These are phyloP conservation scores for Trametes polyzona DNA, from an alignment of 1,284 basidiomycete genomes.

Conservation along the genomic window DNA sequence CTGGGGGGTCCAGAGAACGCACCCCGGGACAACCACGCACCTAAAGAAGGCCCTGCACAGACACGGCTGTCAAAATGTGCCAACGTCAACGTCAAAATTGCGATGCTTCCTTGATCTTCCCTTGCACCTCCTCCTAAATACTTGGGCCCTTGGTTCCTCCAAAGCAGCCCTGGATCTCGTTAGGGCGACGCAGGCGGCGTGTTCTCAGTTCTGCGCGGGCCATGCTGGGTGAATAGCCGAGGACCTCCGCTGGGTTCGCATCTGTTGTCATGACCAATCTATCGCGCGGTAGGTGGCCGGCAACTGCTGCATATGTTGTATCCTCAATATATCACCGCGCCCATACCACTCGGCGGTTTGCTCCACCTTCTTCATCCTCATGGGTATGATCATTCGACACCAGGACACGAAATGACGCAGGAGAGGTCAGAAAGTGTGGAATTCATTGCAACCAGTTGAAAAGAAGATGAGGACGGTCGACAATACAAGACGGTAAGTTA, in stretches of 20 bases:
- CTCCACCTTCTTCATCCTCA: too few relatives aligned
- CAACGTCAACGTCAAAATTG: neutral
- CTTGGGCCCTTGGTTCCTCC: neutral
- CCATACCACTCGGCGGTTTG: too few relatives aligned
- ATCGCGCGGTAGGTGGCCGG: too few relatives aligned
- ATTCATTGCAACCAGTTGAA: neutral
- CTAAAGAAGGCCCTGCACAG: neutral
- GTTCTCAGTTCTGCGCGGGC: too few relatives aligned
- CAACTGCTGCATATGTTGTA: neutral
- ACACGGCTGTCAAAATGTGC: neutral
- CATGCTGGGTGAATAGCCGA: too few relatives aligned
- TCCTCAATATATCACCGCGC: too few relatives aligned
- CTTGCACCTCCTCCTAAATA: neutral
- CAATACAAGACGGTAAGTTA: slow-evolving; percentile 23
- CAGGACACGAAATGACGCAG: too few relatives aligned
- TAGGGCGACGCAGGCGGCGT: too few relatives aligned
- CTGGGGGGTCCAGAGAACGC: neutral
- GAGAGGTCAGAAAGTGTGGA: neutral
- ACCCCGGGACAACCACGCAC: too few relatives aligned
- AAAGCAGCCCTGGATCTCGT: neutral
- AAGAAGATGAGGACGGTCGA: neutral
- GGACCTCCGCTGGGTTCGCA: too few relatives aligned
- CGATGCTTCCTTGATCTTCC: neutral
- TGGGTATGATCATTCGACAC: too few relatives aligned
- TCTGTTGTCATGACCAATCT: neutral